phyloP scores from a whole-genome alignment of 2,329 filamentous ascomycete genomes.

The Pseudogymnoascus sp. region DNA sequence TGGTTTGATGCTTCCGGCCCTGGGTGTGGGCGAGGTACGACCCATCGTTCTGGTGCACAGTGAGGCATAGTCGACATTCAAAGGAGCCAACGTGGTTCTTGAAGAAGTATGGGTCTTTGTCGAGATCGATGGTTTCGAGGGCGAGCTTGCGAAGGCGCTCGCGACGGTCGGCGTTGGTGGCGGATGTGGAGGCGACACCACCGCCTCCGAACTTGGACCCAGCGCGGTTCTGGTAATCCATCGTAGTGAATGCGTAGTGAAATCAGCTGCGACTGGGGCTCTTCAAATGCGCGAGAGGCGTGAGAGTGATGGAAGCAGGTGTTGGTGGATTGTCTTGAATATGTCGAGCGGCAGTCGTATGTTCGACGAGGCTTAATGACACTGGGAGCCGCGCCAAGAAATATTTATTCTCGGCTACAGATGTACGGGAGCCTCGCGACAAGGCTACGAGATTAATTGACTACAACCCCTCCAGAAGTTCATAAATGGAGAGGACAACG shows the following conservation, averaged over 20 bases:
- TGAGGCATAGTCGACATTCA: conserved; percentile 93
- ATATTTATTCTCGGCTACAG: conserved; percentile 8
- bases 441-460: conserved; percentile 6
- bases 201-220: conserved; percentile 98
- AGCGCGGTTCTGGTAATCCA: conserved; percentile 83
- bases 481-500: not conserved
- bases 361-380: not conserved
- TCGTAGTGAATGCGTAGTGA: conserved; percentile 25
- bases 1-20: conserved; percentile 97
- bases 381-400: conserved; percentile 6
- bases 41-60: conserved; percentile 97
- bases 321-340: not conserved
- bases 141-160: conserved; percentile 97
- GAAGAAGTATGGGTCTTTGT: conserved; percentile 99
- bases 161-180: conserved; percentile 92
- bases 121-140: conserved; percentile 96
- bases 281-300: not conserved
- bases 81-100: conserved; percentile 98
- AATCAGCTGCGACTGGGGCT: not conserved
- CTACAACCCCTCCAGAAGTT: not conserved
- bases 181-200: conserved; percentile 86
- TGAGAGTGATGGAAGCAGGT: not conserved
- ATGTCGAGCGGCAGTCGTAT: not conserved
- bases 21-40: conserved; percentile 98
- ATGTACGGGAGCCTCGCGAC: not conserved